A percentile compares a stretch with the other conserved stretches of the same genome.
Conservation (phyloP, 148 eudicot species). For the Euryodendron excelsum region DNA sequence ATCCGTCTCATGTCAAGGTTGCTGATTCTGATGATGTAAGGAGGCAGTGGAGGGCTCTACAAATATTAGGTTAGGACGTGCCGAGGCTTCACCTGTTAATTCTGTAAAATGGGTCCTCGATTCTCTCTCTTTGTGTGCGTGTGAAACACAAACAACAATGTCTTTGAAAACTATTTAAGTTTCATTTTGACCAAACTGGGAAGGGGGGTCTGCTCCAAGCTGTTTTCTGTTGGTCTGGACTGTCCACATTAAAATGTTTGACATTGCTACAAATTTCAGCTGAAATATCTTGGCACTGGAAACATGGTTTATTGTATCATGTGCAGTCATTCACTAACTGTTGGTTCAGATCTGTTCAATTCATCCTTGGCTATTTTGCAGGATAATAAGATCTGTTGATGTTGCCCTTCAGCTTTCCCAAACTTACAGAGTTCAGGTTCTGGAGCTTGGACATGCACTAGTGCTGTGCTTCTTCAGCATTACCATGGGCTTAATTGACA, state of each 20-base stretch:
- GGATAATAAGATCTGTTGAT: constrained; percentile 27
- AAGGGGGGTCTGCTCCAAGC: neutral
- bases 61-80: neutral
- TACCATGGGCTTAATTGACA: constrained; percentile 25
- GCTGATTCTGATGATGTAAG: neutral
- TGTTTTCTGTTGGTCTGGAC: constrained; percentile 2
- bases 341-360: neutral
- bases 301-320: neutral
- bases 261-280: neutral
- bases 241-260: neutral
- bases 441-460: constrained; percentile 23
- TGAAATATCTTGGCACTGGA: neutral
- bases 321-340: neutral
- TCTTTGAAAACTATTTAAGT: neutral
- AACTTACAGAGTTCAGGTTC: constrained; percentile 20
- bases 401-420: constrained; percentile 33
- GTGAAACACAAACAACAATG: neutral
- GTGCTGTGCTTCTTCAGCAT: constrained; percentile 29
- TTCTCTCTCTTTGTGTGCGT: neutral
- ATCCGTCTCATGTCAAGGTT: neutral
- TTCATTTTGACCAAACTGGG: neutral
- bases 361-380: constrained; percentile 8
- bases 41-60: neutral
- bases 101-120: neutral
- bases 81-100: neutral